These are phyloP conservation scores for Vigna radiata DNA, from an alignment of 306 rosid species.

Conservation along the genomic window DNA sequence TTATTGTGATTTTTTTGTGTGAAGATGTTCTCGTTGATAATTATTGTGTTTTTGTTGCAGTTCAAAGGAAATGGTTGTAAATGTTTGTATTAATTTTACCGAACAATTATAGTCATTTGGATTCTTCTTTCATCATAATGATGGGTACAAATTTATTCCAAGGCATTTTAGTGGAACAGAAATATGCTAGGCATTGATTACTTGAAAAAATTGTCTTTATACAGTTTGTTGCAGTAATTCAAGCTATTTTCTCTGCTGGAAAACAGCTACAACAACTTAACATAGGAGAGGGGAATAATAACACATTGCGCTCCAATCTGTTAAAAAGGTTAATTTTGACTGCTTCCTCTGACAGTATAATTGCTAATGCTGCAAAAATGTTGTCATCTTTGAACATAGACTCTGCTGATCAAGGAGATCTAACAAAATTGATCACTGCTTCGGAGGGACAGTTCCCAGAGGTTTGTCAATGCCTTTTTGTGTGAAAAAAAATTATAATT, in stretches of 20 bases:
- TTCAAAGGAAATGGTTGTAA: constrained; percentile 12
- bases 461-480: constrained; percentile 54
- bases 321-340: constrained; percentile 72
- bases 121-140: constrained; percentile 25
- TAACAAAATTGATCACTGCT: constrained; percentile 63
- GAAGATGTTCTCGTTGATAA: constrained; percentile 9
- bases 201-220: constrained; percentile 38
- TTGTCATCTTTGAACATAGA: constrained; percentile 82
- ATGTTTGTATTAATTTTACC: constrained; percentile 18
- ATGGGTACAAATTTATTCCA: constrained; percentile 5
- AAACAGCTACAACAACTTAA: constrained; percentile 84
- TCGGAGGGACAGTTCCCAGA: constrained; percentile 74
- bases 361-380: constrained; percentile 75
- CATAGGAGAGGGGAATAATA: constrained; percentile 54
- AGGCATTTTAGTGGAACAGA: constrained; percentile 14
- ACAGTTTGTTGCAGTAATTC: constrained; percentile 86
- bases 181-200: constrained; percentile 36
- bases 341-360: constrained; percentile 71
- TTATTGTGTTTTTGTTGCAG: constrained; percentile 7
- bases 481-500: constrained; percentile 33
- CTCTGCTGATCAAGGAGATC: constrained; percentile 77
- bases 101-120: constrained; percentile 22
- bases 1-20: constrained; percentile 9
- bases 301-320: constrained; percentile 56
- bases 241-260: constrained; percentile 80